Evolutionary conservation across 169 alveolate genomes (phyloP).

Genomic region (Theileria parva): DNA sequence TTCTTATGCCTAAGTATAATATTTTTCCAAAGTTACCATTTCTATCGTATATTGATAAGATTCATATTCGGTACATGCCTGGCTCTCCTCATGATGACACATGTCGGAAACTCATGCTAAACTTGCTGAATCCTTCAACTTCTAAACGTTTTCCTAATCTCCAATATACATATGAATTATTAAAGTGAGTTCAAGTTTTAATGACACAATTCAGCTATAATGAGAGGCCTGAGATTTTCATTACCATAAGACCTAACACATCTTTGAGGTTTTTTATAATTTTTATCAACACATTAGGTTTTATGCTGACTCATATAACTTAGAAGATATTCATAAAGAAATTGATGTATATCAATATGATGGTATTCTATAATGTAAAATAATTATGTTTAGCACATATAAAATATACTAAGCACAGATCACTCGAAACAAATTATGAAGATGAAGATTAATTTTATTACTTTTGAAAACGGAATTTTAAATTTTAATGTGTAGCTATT

Average conservation of each 20-base stretch:
- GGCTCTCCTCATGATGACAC: conserved; percentile 58
- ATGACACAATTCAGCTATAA: conserved; percentile 32
- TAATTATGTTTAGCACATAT: conserved; percentile 21
- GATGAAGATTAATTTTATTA: background rate
- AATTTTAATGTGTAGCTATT: background rate
- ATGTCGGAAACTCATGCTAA: conserved; percentile 49
- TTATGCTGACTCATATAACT: conserved; percentile 42
- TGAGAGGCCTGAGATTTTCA: conserved; percentile 50
- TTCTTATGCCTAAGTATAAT: conserved; percentile 57
- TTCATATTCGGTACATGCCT: conserved; percentile 57
- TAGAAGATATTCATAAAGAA: conserved; percentile 57
- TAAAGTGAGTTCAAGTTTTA: conserved; percentile 23
- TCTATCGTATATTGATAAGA: conserved; percentile 52
- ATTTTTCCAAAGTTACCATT: conserved; percentile 34
- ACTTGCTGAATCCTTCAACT: conserved; percentile 25
- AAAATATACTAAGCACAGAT: conserved; percentile 11
- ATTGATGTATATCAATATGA: conserved; percentile 57
- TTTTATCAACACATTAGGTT: conserved; percentile 7
- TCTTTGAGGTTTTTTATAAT: conserved; percentile 23
- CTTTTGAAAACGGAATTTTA: background rate
- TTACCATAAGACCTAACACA: conserved; percentile 38
- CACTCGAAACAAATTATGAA: conserved; percentile 31
- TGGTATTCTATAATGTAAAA: conserved; percentile 6
- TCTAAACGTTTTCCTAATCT: conserved; percentile 30
- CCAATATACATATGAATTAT: conserved; percentile 44